Percentiles rank a stretch among this genome's conserved stretches.
phyloP scores from a whole-genome alignment of 2,329 filamentous ascomycete species.

The Trichoderma afroharzianum region DNA sequence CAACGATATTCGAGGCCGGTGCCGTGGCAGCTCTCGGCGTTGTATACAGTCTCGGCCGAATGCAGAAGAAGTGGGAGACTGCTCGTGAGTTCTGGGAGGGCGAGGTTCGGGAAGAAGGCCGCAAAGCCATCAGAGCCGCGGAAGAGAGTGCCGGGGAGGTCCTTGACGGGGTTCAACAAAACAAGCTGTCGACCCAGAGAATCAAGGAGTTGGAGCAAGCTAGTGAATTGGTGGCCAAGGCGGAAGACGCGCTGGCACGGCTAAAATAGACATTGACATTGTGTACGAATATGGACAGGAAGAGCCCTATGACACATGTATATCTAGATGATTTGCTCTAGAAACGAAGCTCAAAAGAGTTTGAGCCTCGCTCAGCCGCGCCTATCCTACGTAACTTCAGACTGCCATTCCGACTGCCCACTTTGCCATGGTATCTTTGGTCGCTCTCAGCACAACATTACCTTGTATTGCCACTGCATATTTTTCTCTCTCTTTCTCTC shows the following conservation, averaged over 20 bases:
- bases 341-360: slow-evolving; percentile 18
- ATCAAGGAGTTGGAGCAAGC: slow-evolving; percentile 38
- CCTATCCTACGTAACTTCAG: background rate
- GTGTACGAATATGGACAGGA: slow-evolving; percentile 24
- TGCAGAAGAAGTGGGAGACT: slow-evolving; percentile 62
- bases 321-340: slow-evolving; percentile 9
- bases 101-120: slow-evolving; percentile 63
- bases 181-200: slow-evolving; percentile 25
- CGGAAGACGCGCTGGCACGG: slow-evolving; percentile 45
- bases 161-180: slow-evolving; percentile 34
- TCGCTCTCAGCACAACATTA: slow-evolving; percentile 6
- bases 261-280: slow-evolving; percentile 38
- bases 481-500: background rate
- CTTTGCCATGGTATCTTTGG: slow-evolving; percentile 14
- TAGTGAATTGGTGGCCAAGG: slow-evolving; percentile 45
- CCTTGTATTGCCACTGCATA: background rate
- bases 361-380: slow-evolving; percentile 16
- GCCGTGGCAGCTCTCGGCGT: slow-evolving; percentile 59
- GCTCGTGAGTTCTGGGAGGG: slow-evolving; percentile 61
- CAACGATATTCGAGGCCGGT: slow-evolving; percentile 57
- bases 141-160: slow-evolving; percentile 51
- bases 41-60: slow-evolving; percentile 54
- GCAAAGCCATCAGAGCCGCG: slow-evolving; percentile 56
- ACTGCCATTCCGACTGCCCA: slow-evolving; percentile 2
- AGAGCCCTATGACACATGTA: slow-evolving; percentile 7